Percentiles rank a stretch among this genome's conserved stretches.
Evolutionary conservation across 1,284 basidiomycete genomes (phyloP).

Genomic region (Ceratorhiza oryzae-sativae): DNA sequence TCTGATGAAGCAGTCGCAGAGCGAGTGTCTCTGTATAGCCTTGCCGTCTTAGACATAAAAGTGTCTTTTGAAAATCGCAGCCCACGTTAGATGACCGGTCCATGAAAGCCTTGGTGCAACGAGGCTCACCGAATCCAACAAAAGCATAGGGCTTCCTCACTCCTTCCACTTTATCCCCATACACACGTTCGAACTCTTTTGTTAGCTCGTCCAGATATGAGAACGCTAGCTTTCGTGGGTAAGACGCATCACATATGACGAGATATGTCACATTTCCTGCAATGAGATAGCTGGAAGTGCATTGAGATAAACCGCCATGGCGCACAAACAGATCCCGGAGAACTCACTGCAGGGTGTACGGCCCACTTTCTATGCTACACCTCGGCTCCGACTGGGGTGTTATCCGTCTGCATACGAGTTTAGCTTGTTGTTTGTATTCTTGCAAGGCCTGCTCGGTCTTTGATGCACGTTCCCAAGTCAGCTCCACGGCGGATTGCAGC

Average conservation of each 20-base stretch:
- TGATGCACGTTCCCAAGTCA: constrained; percentile 44
- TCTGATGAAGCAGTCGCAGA: constrained; percentile 65
- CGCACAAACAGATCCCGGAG: neutral
- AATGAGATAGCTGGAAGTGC: constrained; percentile 85
- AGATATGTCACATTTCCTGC: constrained; percentile 93
- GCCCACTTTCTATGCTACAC: constrained; percentile 96
- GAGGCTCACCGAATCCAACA: constrained; percentile 85
- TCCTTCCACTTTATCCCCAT: constrained; percentile 86
- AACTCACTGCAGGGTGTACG: constrained; percentile 90
- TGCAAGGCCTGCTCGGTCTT: constrained; percentile 92
- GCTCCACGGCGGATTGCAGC: neutral
- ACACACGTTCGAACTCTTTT: constrained; percentile 92
- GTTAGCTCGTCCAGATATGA: constrained; percentile 96
- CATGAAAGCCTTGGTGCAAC: neutral
- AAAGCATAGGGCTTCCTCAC: constrained; percentile 93
- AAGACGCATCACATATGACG: constrained; percentile 94
- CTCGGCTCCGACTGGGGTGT: constrained; percentile 92
- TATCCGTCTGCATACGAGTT: constrained; percentile 93
- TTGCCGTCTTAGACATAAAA: constrained; percentile 97
- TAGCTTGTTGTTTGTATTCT: constrained; percentile 98
- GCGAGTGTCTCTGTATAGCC: constrained; percentile 92
- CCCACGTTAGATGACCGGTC: neutral
- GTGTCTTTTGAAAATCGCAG: constrained; percentile 82
- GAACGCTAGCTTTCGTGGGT: constrained; percentile 97
- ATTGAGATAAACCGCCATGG: constrained; percentile 38